These are phyloP conservation scores for Passalora sequoiae DNA, from an alignment of 2,329 filamentous ascomycete species.

Conservation along the genomic window DNA sequence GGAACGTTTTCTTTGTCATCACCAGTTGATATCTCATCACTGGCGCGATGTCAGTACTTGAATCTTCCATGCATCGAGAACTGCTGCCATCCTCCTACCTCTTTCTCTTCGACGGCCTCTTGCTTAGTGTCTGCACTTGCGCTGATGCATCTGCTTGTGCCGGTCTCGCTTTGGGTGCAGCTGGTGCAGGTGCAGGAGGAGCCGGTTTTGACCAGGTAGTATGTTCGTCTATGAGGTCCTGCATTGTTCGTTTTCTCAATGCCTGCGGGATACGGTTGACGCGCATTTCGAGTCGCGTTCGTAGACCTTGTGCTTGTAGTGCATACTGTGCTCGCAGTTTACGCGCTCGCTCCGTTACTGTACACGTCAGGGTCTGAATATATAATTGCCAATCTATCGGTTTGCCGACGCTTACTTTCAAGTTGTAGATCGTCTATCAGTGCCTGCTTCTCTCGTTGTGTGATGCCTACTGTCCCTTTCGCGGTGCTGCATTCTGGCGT, in stretches of 20 bases:
- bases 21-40: conserved; percentile 55
- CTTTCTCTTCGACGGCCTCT: conserved; percentile 17
- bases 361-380: conserved; percentile 19
- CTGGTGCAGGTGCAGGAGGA: conserved; percentile 21
- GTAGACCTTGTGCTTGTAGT: conserved; percentile 77
- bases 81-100: too few species aligned
- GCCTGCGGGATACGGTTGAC: conserved; percentile 83
- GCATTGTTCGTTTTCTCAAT: conserved; percentile 74
- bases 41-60: conserved; percentile 36
- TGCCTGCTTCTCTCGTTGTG: conserved; percentile 67
- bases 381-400: conserved; percentile 3
- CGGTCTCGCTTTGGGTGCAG: conserved; percentile 9
- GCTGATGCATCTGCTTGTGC: conserved; percentile 9
- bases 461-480: conserved; percentile 30
- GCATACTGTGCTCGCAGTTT: conserved; percentile 85
- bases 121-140: conserved; percentile 12
- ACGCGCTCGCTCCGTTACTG: conserved; percentile 81
- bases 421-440: conserved; percentile 85
- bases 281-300: conserved; percentile 83
- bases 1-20: conserved; percentile 73
- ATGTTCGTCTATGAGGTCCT: conserved; percentile 64
- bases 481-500: conserved; percentile 21
- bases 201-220: conserved; percentile 27
- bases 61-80: too few species aligned
- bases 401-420: conserved; percentile 58